These are phyloP conservation scores for Paraphaeosphaeria sporulosa DNA, from an alignment of 2,329 filamentous ascomycete species.

Conservation along the genomic window DNA sequence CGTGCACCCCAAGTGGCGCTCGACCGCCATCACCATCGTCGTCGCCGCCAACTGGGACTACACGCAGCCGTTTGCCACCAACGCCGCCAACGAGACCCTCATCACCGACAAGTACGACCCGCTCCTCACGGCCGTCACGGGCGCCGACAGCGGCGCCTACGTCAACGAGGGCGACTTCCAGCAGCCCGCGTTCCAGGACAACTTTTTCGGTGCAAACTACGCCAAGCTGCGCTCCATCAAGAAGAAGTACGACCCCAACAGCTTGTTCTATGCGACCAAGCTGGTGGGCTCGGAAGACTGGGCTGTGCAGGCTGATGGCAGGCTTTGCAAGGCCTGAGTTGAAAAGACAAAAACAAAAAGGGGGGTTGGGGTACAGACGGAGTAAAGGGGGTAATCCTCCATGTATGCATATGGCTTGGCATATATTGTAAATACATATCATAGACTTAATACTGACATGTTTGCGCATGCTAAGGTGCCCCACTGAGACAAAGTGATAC, in stretches of 20 bases:
- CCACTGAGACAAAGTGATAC: no score
- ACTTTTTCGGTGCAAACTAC: constrained; percentile 2
- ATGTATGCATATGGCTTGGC: no score
- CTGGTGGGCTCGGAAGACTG: background rate
- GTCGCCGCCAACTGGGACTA: background rate
- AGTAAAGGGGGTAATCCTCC: no score
- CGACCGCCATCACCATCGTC: background rate
- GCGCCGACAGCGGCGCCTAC: background rate
- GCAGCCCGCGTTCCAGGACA: background rate
- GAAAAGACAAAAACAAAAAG: no score
- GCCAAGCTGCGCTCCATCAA: background rate
- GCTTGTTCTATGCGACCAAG: background rate
- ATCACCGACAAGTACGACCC: background rate
- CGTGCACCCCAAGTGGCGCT: background rate
- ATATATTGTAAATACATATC: no score
- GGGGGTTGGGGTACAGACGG: no score
- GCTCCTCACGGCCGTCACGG: background rate
- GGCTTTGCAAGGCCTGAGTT: background rate
- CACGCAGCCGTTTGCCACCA: background rate
- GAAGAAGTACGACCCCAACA: constrained; percentile 1
- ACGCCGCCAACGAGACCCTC: background rate
- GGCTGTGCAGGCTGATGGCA: background rate
- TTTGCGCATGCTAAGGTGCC: no score
- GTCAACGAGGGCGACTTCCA: constrained; percentile 3
- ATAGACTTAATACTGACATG: no score